A percentile compares a stretch with the other conserved stretches of the same genome.
These are phyloP conservation scores for Lactarius pseudohatsudake DNA, from an alignment of 768 basidiomycete genomes.

Conservation along the genomic window DNA sequence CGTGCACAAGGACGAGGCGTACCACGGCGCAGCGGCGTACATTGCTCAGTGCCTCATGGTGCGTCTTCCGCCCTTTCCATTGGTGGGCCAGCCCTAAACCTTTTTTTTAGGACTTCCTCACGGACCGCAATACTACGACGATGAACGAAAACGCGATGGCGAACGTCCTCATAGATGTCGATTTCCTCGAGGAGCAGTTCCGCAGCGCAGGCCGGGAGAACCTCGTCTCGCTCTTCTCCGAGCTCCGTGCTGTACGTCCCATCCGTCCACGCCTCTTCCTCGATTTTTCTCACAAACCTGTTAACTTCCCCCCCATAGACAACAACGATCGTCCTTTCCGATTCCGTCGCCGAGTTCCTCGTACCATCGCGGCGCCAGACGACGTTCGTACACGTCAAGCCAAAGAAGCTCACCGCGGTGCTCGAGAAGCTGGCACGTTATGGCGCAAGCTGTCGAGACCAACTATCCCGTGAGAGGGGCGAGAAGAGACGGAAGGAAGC, in stretches of 20 bases:
- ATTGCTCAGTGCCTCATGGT: slow-evolving; percentile 91
- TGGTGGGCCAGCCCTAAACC: no score
- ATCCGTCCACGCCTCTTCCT: not conserved
- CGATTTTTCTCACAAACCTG: not conserved
- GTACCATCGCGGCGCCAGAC: slow-evolving; percentile 66
- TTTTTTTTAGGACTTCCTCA: slow-evolving; percentile 63
- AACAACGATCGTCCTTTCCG: slow-evolving; percentile 66
- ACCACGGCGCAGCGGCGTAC: slow-evolving; percentile 83
- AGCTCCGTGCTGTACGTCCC: slow-evolving; percentile 69
- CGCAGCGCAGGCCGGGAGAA: slow-evolving; percentile 70
- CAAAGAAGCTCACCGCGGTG: slow-evolving; percentile 68
- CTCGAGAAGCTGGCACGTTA: slow-evolving; percentile 77
- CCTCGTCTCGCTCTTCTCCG: slow-evolving; percentile 69
- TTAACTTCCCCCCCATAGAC: slow-evolving; percentile 44
- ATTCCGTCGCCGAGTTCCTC: slow-evolving; percentile 78
- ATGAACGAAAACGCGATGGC: slow-evolving; percentile 90
- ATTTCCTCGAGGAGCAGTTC: slow-evolving; percentile 87
- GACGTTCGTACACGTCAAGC: slow-evolving; percentile 63
- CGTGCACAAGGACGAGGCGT: slow-evolving; percentile 84
- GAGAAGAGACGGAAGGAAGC: slow-evolving; percentile 77
- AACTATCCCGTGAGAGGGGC: slow-evolving; percentile 58
- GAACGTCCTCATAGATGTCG: slow-evolving; percentile 82
- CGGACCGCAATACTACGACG: slow-evolving; percentile 67
- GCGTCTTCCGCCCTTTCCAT: slow-evolving; percentile 30
- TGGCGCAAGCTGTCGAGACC: slow-evolving; percentile 62